Evolutionary conservation across 192 early-diverging fungal species (phyloP), one percentile per base, ranked within the genome.

Genomic region (Diversispora eburnea): DNA sequence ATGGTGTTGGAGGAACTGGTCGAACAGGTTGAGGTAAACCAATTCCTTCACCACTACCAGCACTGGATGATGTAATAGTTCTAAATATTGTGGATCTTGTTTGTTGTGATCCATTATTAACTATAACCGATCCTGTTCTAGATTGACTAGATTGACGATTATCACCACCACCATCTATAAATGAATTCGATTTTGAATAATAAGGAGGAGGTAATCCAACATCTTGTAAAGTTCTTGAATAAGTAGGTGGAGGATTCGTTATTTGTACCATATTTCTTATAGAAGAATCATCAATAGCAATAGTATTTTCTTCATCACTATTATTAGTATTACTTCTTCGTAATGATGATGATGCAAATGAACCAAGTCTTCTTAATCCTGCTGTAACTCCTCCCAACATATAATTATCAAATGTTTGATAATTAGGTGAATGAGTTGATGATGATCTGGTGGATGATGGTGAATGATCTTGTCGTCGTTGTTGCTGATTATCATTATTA

Each of bases 351-450:
- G 25, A 33, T 33, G 25, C 25, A 33, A 33, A 33, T 33, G 25
- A 33, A 52, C 47, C 66, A 48, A 25, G 51, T 67, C 43, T 20
- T 25, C 66, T n/a, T 20, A 67, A 33, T 13, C 45, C 51, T 25
- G 51, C 66, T 25, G 22, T 12, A 12, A 67, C 20, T 5, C 45
- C 66, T 51, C 47, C 47, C 25, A 67, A 67, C 4, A 47, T 48
- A 67, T 67, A 67, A 49, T 2, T 67, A 39, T 20, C 45, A 39
- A 67, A 67, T 54, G 66, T 67, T 39, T n/a, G 45, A 67, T 67
- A 47, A 41, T 41, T 67, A 33, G 66, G 51, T 52, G 65, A 51
- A 52, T 47, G 65, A 20, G 47, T 19, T 20, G 66, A 66, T 48
- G 64, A 7, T 62, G 60, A 60, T 25, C 25, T 33, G 33, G 12